Percentiles rank a stretch among this genome's conserved stretches.
phyloP scores from a whole-genome alignment of 2,329 filamentous ascomycete genomes.

The Curvularia eragrostidis region DNA sequence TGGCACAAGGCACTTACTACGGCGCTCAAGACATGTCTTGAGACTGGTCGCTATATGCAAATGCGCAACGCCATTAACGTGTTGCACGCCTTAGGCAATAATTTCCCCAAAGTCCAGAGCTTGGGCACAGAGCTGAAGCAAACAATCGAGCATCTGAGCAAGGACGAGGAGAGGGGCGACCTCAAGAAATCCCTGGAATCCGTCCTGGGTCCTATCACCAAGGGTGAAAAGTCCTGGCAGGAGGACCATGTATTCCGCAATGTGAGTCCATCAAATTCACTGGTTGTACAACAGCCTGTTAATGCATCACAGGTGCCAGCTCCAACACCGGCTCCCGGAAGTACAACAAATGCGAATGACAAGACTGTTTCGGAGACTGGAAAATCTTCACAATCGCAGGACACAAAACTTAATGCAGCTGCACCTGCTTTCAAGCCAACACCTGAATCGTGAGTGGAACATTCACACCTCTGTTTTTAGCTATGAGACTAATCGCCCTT shows the following conservation, averaged over 20 bases:
- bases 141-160: constrained; percentile 66
- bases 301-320: constrained; percentile 29
- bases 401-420: constrained; percentile 57
- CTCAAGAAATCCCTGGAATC: constrained; percentile 76
- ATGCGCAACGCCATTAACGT: constrained; percentile 94
- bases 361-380: constrained; percentile 43
- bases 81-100: constrained; percentile 77
- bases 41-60: constrained; percentile 91
- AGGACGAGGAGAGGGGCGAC: constrained; percentile 70
- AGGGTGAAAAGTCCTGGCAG: constrained; percentile 71
- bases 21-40: constrained; percentile 82
- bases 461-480: constrained; percentile 1
- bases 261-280: constrained; percentile 54
- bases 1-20: constrained; percentile 86
- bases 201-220: constrained; percentile 72
- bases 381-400: constrained; percentile 53
- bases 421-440: constrained; percentile 70
- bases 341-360: constrained; percentile 39
- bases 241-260: constrained; percentile 76
- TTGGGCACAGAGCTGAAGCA: constrained; percentile 76
- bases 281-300: constrained; percentile 10
- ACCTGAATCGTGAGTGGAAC: constrained; percentile 36
- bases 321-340: constrained; percentile 28
- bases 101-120: constrained; percentile 89
- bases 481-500: constrained; percentile 23